Conservation (phyloP, 352 stramenopile genomes). For the Phytophthora chlamydospora region DNA sequence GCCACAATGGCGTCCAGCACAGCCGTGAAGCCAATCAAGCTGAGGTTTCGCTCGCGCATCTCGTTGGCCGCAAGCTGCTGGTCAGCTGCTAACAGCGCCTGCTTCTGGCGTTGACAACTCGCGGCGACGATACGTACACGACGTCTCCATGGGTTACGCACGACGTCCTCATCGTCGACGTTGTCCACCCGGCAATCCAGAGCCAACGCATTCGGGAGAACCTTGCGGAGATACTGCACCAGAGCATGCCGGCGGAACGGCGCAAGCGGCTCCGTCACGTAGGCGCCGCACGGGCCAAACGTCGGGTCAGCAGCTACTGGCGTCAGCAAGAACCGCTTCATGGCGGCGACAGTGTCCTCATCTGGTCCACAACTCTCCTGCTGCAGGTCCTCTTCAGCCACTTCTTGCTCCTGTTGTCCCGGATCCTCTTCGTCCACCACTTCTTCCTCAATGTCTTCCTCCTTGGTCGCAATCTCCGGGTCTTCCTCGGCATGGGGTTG, state of each 20-base stretch:
- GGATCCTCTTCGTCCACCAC: conserved; percentile 27
- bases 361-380: conserved; percentile 25
- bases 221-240: conserved; percentile 52
- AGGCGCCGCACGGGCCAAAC: conserved; percentile 33
- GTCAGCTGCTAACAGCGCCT: conserved; percentile 40
- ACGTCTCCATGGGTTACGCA: conserved; percentile 63
- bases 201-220: conserved; percentile 47
- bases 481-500: conserved; percentile 21
- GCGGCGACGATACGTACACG: conserved; percentile 58
- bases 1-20: conserved; percentile 61
- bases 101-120: conserved; percentile 28
- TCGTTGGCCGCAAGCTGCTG: conserved; percentile 38
- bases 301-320: conserved; percentile 31
- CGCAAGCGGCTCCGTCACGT: conserved; percentile 65
- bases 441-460: conserved; percentile 28
- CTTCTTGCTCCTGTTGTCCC: conserved; percentile 14
- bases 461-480: conserved; percentile 7
- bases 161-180: conserved; percentile 39
- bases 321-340: conserved; percentile 50
- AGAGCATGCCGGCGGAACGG: conserved; percentile 70
- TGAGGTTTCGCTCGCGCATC: conserved; percentile 54
- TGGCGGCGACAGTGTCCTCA: conserved; percentile 27
- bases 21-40: conserved; percentile 69
- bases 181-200: conserved; percentile 80
- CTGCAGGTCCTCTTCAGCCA: conserved; percentile 15